Evolutionary conservation across 768 basidiomycete species (phyloP), one percentile per base, ranked within the genome.

Genomic region (Hypsizygus marmoreus): DNA sequence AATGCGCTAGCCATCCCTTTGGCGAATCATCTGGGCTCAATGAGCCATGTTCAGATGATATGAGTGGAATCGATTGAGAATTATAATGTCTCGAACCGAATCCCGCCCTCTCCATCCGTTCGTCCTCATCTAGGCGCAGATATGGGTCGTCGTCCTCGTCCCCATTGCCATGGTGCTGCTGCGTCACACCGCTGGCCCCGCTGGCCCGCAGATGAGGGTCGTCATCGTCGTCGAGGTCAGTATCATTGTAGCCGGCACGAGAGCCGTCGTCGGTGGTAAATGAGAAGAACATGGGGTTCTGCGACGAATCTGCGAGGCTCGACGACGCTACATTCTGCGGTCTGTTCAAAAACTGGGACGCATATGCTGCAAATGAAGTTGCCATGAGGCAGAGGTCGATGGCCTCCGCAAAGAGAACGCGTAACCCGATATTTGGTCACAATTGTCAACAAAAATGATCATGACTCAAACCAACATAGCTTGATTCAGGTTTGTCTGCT

Each of bases 211-310:
- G 69, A 67, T 88, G 86, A 0, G 88, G 88, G 64, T 89, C 88
- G 60, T 87, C 84, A 20, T 76, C 59, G 69, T 89, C 87, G 62
- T 86, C 84, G 34, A 85, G 67, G 57, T 82, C 77, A 30, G 63
- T 62, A 45, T 73, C 67, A 51, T 69, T 61, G 47, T 70, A 65
- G 48, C 73, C 78, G 55, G 68, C 65, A 61, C 76, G 59, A 40
- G 70, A 80, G 41, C 77, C 84, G 45, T 81, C 76, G 66, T 87
- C 85, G 51, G 86, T 87, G 34, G 83, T 83, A 65, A 90, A 89
- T n/a, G 88, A 90, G 75, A 86, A 91, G 73, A 91, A 91, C 63
- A 91, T 78, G 44, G 89, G 88, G n/a, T n/a, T n/a, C 64, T 88
- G 86, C 30, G 80, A 81, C n/a, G 79, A 75, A n/a, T n/a, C n/a